These are phyloP conservation scores for Paramecium sexaurelia DNA, from an alignment of 73 alveolate genomes.

Conservation along the genomic window DNA sequence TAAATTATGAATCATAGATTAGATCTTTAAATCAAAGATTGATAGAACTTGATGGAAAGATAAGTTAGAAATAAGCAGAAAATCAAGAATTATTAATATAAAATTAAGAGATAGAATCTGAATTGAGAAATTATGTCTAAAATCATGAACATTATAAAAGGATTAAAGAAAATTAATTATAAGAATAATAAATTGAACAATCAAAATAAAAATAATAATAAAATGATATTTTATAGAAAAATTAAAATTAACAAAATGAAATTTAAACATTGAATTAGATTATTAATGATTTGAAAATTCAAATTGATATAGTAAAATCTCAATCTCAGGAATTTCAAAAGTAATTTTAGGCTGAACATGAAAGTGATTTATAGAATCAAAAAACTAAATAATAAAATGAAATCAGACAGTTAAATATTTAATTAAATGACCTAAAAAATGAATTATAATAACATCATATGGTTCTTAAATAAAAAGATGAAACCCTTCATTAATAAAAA, in stretches of 20 bases:
- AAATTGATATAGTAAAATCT: background rate
- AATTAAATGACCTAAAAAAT: background rate
- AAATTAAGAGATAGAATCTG: background rate
- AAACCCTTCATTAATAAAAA: background rate
- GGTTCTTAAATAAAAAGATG: background rate
- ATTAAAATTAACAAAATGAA: background rate
- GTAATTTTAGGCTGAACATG: background rate
- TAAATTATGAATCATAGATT: slow-evolving; percentile 3
- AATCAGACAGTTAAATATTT: background rate
- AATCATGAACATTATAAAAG: slow-evolving; percentile 21
- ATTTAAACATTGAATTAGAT: background rate
- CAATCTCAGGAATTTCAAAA: background rate
- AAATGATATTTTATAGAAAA: background rate
- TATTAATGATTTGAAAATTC: slow-evolving; percentile 6
- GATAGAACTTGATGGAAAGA: background rate
- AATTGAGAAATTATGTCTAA: background rate
- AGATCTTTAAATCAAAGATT: background rate
- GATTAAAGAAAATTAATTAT: background rate
- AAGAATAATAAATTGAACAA: background rate
- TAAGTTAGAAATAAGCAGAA: background rate
- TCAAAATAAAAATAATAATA: background rate
- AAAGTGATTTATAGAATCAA: background rate
- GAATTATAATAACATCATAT: background rate
- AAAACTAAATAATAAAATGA: background rate
- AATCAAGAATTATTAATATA: background rate